Evolutionary conservation across 2,329 filamentous ascomycete species (phyloP), one percentile per base, ranked within the genome.

Genomic region (Gaeumannomyces sp.): DNA sequence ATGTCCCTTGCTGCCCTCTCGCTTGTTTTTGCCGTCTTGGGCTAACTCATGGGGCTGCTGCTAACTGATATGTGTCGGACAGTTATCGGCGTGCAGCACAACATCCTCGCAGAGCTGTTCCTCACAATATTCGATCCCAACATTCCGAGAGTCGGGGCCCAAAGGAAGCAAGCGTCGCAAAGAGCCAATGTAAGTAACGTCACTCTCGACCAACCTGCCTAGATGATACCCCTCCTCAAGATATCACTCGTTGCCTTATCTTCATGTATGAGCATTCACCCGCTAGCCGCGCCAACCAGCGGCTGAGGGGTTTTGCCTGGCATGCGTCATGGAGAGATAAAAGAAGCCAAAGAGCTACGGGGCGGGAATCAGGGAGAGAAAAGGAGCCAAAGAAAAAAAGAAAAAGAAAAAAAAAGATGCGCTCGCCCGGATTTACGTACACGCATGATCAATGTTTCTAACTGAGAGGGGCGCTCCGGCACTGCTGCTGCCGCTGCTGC

Each of bases 41-140:
- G 13, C 22, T n/a, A 7, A 7, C 22, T 5, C 8, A n/a, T 11
- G 45, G 19, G 4, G 19, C 6, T n/a, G 6, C 22, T 11, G 45
- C 5, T 19, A 53, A n/a, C 45, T n/a, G 19, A 22, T 10, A 53
- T 4, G 22, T 22, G 62, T 8, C 29, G 35, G 14, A 14, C 65
- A 83, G 84, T 86, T 6, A 83, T 85, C 11, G 86, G 85, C 0
- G 76, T 85, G 22, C 85, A 86, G 64, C 85, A 88, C 71, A 81
- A 85, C 68, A 81, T 86, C 65, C 77, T 89, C 3, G 83, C 84
- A 0, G 78, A 80, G 57, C 80, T 88, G 7, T 79, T 89, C 38
- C 77, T 89, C 1, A 75, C 80, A 25, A 82, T 82, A 28, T 85
- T 85, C 67, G 81, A 87, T 69, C 84, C 83, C 0, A 80, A 75